Evolutionary conservation across 2,329 filamentous ascomycete genomes (phyloP), one percentile per base, ranked within the genome.

Genomic region (Chrysosporium keratinophilum): DNA sequence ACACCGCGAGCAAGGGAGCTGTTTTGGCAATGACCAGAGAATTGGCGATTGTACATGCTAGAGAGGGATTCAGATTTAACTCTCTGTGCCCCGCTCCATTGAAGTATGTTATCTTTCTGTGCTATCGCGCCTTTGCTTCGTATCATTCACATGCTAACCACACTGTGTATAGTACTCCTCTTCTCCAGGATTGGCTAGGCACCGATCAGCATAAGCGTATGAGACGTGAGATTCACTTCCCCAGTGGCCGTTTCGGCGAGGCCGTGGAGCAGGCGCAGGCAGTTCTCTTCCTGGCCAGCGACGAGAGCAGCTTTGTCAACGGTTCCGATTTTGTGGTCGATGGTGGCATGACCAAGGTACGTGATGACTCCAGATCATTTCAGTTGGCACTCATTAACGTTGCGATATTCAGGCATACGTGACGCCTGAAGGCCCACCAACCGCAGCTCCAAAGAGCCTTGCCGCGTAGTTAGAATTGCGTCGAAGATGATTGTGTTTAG

Each of bases 301-400:
- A 95, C 61, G 88, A 95, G 75, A 83, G 84, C 65, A 88, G 85
- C 75, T 95, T 94, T 63, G 86, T 95, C 64, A 95, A 93, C 60
- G 89, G 87, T 10, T 85, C 81, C 56, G 93, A 97, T 67, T 95
- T 97, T 73, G 85, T 95, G 3, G 89, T 97, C 23, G 93, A 98
- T 64, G 93, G 93, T 55, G 91, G 91, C 56, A 88, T 98, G 87
- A 91, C 83, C 64, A 95, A 87, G 78, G 78, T 75, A 64, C 31
- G 51, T 15, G 17, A 15, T 31, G 11, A 31, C 1, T 20, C 33
- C 23, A 17, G 15, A n/a, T 17, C 47, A 39, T 20, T n/a, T 12
- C 14, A 11, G 12, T 15, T 12, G 19, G 10, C 50, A 23, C 9
- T 15, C 42, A 40, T 35, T 50, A 48, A 34, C 45, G 12, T 33